Evolutionary conservation across 768 basidiomycete genomes (phyloP).

Genomic region (Lactifluus rugatus): DNA sequence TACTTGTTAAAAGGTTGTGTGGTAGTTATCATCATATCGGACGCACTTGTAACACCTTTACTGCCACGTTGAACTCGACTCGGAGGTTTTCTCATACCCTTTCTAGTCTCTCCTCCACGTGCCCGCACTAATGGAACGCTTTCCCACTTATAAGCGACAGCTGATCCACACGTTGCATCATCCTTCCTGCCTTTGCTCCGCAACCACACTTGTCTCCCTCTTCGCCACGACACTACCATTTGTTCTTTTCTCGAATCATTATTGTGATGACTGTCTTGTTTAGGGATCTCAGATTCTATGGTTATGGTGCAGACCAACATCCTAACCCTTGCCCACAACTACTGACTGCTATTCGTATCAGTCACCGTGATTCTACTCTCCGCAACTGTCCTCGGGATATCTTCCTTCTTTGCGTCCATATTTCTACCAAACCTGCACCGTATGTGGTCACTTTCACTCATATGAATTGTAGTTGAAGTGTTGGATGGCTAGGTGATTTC

Average conservation of each 20-base stretch:
- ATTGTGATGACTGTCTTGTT: conserved; percentile 16
- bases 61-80: not conserved
- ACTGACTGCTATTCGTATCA: not conserved
- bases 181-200: not conserved
- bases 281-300: conserved; percentile 8
- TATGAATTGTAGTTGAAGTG: not conserved
- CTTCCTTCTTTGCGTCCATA: conserved; percentile 9
- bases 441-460: not conserved
- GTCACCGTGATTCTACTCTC: conserved; percentile 3
- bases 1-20: too few species aligned
- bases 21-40: too few species aligned
- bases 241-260: not conserved
- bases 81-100: not conserved
- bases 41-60: too few species aligned
- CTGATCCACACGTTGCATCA: conserved; percentile 6
- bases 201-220: not conserved
- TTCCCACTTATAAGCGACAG: not conserved
- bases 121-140: not conserved
- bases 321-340: not conserved
- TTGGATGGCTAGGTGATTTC: conserved; percentile 14
- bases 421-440: conserved; percentile 14
- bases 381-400: not conserved
- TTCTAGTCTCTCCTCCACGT: not conserved
- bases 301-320: not conserved
- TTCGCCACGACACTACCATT: not conserved